Conservation (phyloP, 768 basidiomycete species). For the Clathrus columnatus region DNA sequence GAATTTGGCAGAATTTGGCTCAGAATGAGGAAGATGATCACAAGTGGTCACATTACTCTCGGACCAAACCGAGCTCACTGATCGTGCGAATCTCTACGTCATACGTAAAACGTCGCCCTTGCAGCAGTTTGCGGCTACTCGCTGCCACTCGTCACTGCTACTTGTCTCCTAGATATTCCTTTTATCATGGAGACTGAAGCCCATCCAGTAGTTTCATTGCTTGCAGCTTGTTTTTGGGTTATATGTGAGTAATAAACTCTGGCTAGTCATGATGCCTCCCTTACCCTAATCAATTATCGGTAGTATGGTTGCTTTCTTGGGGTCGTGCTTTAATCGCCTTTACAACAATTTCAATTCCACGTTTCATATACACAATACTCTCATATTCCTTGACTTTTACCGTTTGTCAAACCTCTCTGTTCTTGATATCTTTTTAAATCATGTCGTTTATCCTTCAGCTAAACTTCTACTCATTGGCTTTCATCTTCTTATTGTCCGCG, state of each 20-base stretch:
- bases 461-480: conserved; percentile 84
- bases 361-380: conserved; percentile 64
- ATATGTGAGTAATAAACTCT: conserved; percentile 57
- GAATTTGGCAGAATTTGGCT: too few relatives aligned
- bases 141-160: background rate
- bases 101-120: too few relatives aligned
- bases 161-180: background rate
- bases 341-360: conserved; percentile 74
- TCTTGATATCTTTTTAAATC: conserved; percentile 1
- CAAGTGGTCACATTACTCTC: too few relatives aligned
- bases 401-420: conserved; percentile 31
- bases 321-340: conserved; percentile 65
- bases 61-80: too few relatives aligned
- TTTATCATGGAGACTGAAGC: conserved; percentile 23
- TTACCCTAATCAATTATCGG: conserved; percentile 12
- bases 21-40: too few relatives aligned
- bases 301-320: conserved; percentile 82
- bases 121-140: background rate
- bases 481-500: conserved; percentile 59
- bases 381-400: conserved; percentile 89
- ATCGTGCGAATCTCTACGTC: too few relatives aligned
- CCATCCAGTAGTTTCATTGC: conserved; percentile 67
- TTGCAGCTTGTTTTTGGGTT: conserved; percentile 81
- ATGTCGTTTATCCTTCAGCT: conserved; percentile 39
- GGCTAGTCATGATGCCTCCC: background rate